phyloP scores from a whole-genome alignment of 2,329 filamentous ascomycete genomes.

The Colletotrichum sansevieriae region DNA sequence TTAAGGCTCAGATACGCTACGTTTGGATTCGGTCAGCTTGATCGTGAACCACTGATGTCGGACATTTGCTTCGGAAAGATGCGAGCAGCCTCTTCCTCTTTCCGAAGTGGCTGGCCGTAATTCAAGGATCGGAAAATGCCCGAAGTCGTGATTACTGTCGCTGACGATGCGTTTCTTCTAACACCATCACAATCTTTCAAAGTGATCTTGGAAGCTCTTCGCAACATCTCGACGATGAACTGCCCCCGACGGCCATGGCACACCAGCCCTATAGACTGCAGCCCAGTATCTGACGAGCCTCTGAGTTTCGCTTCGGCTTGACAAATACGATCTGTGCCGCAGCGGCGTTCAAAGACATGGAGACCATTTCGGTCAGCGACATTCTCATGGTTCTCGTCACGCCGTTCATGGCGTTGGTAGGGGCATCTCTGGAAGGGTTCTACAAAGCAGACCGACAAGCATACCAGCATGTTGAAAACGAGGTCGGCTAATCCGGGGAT shows the following conservation, averaged over 20 bases:
- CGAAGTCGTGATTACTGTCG: no score
- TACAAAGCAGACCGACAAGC: background rate
- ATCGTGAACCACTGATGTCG: background rate
- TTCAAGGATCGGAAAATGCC: no score
- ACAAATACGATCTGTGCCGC: background rate
- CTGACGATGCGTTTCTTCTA: no score
- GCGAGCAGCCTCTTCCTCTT: no score
- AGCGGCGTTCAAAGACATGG: background rate
- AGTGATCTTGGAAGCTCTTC: no score
- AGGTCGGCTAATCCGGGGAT: background rate
- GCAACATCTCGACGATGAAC: no score
- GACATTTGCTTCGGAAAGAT: background rate
- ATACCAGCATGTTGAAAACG: background rate
- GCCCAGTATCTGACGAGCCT: background rate
- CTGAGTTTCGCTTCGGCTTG: background rate
- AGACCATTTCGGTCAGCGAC: background rate
- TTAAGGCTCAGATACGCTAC: rapidly evolving
- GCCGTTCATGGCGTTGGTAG: background rate
- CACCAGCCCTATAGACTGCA: background rate
- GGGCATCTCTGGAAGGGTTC: background rate
- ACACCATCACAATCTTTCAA: no score
- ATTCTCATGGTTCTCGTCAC: background rate
- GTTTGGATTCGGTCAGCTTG: background rate
- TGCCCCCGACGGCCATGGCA: background rate
- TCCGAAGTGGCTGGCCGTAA: no score